Base-by-base conservation (phyloP, 2,329 filamentous ascomycete species). In the Lasiodiplodia theobromae region DNA sequence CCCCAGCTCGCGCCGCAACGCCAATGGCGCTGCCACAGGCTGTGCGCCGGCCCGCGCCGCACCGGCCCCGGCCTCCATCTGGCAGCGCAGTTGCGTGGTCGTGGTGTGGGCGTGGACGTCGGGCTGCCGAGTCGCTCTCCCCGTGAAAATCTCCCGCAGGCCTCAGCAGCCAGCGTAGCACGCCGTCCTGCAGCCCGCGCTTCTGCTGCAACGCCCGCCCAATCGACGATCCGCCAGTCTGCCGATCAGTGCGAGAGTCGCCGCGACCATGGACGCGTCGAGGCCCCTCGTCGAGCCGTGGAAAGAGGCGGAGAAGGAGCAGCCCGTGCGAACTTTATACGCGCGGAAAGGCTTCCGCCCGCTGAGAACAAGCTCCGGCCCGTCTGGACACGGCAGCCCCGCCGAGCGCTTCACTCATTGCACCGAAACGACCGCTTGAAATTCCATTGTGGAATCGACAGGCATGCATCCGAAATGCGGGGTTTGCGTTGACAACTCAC, bases 171-270 rank as follows among this genome's bases (percentile, higher is more conserved):
- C 38, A 31, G 16, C 25, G 58, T 44, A 31, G 40, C n/a, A 31
- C 25, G 58, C 58, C 58, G 58, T 31, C 58, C 58, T 63, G 58
- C 58, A 63, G 58, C 44, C 58, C 58, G 49, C 28, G 58, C 58
- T 49, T 51, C 21, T 44, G 8, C 11, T 31, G 40, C 25, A 37
- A 25, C 37, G 18, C 58, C 58, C 51, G 58, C 25, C 58, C 44
- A 51, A 51, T 63, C 40, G 44, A 37, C 38, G 38, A 47, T 47
- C 57, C 4, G 57, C 12, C 12, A 21, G n/a, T 4, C n/a, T 21
- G 34, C 8, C 54, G 54, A 57, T 12, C 11, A 23, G n/a, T 28
- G 54, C 28, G 54, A 34, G 31, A 34, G 31, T 34, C 31, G 8
- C 31, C 7, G 31, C 31, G 31, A 31, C 31, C 31, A 31, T 34